phyloP scores from a whole-genome alignment of 2,329 filamentous ascomycete genomes.

The Aureobasidium zeae region DNA sequence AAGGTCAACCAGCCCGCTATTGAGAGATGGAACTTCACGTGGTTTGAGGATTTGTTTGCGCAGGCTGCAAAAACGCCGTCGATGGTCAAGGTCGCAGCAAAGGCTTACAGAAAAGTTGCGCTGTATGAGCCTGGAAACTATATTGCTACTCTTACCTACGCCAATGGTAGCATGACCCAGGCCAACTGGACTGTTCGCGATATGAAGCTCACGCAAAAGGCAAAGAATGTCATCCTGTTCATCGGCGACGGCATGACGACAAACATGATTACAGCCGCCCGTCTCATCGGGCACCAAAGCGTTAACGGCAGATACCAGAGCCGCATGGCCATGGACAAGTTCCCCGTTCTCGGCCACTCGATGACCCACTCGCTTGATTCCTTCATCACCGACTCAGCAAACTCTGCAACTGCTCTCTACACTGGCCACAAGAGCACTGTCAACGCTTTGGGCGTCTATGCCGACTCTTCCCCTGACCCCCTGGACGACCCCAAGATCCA shows the following conservation, averaged over 20 bases:
- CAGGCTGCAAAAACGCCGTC: slow-evolving; percentile 59
- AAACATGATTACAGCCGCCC: slow-evolving; percentile 66
- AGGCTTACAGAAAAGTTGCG: slow-evolving; percentile 65
- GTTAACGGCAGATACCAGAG: slow-evolving; percentile 79
- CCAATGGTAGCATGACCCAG: slow-evolving; percentile 59
- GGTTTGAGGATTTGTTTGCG: slow-evolving; percentile 76
- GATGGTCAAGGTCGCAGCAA: slow-evolving; percentile 70
- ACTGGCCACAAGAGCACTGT: slow-evolving; percentile 76
- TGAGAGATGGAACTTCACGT: slow-evolving; percentile 75
- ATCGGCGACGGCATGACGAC: slow-evolving; percentile 64
- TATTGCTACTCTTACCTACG: slow-evolving; percentile 66
- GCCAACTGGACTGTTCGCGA: slow-evolving; percentile 72
- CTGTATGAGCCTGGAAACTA: slow-evolving; percentile 74
- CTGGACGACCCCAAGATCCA: slow-evolving; percentile 84
- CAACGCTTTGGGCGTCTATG: slow-evolving; percentile 74
- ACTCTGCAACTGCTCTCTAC: slow-evolving; percentile 73
- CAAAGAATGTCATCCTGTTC: slow-evolving; percentile 80
- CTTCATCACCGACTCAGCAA: slow-evolving; percentile 81
- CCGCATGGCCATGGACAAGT: slow-evolving; percentile 63
- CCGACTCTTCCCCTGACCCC: slow-evolving; percentile 60
- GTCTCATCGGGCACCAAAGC: slow-evolving; percentile 70
- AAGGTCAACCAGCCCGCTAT: slow-evolving; percentile 58
- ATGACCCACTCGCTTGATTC: slow-evolving; percentile 80
- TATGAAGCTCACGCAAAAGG: slow-evolving; percentile 58
- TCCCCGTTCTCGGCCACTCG: slow-evolving; percentile 75